Percentiles rank a stretch among this genome's conserved stretches.
Evolutionary conservation across 140 eudicot species (phyloP).

Genomic region (Cichorium intybus): DNA sequence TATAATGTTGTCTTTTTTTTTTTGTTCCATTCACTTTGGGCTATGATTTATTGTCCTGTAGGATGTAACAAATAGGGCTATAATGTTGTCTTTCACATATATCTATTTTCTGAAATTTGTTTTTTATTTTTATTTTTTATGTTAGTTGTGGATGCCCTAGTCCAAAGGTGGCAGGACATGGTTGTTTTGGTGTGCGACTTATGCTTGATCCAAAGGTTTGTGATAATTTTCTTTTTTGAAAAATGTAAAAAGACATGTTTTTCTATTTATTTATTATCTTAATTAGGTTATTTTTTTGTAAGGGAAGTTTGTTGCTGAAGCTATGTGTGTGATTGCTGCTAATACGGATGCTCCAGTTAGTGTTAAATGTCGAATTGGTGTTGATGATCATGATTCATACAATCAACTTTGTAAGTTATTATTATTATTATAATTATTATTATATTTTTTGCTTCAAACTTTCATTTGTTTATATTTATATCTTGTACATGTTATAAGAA

Average conservation of each 20-base stretch:
- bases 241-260: neutral
- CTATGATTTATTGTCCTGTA: too few relatives aligned
- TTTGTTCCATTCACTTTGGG: too few relatives aligned
- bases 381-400: constrained; percentile 89
- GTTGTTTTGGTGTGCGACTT: constrained; percentile 91
- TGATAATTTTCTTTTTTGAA: constrained; percentile 2
- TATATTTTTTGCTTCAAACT: too few relatives aligned
- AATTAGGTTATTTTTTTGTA: constrained; percentile 31
- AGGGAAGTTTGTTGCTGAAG: constrained; percentile 94
- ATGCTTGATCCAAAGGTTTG: constrained; percentile 99
- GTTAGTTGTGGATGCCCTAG: constrained; percentile 99
- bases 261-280: constrained; percentile 25
- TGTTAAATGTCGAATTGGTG: constrained; percentile 97
- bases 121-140: constrained; percentile 28
- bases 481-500: too few relatives aligned
- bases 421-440: neutral
- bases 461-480: too few relatives aligned
- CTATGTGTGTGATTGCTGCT: constrained; percentile 94
- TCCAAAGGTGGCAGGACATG: constrained; percentile 96
- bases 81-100: neutral
- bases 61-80: too few relatives aligned
- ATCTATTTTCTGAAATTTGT: constrained; percentile 17
- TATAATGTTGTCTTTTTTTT: too few relatives aligned
- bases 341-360: constrained; percentile 90
- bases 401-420: constrained; percentile 73